Conservation (phyloP, 129 eudicot genomes). For the Arctium lappa region DNA sequence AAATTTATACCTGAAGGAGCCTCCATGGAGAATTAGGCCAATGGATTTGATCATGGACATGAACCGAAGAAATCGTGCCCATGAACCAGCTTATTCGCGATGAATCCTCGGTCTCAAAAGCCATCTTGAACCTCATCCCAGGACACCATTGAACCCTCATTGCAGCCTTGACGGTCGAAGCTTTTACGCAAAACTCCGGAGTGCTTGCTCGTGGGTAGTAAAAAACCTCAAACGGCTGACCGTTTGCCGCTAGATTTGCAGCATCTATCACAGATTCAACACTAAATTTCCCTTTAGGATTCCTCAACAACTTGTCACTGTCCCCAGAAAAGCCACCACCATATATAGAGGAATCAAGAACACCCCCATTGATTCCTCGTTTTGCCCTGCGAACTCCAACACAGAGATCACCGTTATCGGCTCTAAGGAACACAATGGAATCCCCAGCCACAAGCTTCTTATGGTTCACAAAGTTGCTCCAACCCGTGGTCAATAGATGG, state of each 20-base stretch:
- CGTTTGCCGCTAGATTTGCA: conserved; percentile 51
- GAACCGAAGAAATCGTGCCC: conserved; percentile 62
- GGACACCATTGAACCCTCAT: conserved; percentile 75
- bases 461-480: conserved; percentile 76
- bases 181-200: conserved; percentile 85
- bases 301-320: conserved; percentile 13
- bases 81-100: conserved; percentile 89
- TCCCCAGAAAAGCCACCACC: conserved; percentile 30
- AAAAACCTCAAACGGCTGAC: conserved; percentile 70
- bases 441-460: conserved; percentile 84
- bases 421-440: conserved; percentile 66
- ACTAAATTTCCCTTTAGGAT: conserved; percentile 30
- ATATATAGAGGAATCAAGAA: conserved; percentile 17
- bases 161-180: conserved; percentile 50
- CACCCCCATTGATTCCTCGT: conserved; percentile 48
- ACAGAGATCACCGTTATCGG: conserved; percentile 66
- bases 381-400: conserved; percentile 80
- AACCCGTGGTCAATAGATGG: conserved; percentile 75
- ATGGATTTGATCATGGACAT: conserved; percentile 19
- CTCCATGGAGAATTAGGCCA: conserved; percentile 73
- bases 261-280: conserved; percentile 61
- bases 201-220: conserved; percentile 55
- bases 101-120: conserved; percentile 93
- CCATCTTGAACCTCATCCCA: conserved; percentile 96
- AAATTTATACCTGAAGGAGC: conserved; percentile 63